These are phyloP conservation scores for Bruguiera gymnorhiza DNA, from an alignment of 345 rosid genomes.

Conservation along the genomic window DNA sequence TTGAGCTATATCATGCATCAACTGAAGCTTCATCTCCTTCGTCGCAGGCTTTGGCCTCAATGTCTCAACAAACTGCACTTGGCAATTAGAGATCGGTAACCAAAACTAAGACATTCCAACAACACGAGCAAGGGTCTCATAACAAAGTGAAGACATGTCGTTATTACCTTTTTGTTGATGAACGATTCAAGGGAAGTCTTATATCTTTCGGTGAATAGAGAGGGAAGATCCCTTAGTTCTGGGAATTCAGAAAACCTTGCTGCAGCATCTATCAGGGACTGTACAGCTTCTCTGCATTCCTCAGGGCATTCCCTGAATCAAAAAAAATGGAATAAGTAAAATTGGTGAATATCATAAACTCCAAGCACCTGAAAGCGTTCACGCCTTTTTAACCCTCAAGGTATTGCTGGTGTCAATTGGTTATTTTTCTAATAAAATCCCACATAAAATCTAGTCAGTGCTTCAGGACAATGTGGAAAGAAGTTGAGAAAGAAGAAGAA, in stretches of 20 bases:
- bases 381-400: too few species aligned
- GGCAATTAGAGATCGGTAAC: background rate
- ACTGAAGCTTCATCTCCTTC: constrained; percentile 65
- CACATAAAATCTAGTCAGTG: too few species aligned
- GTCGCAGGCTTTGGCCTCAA: constrained; percentile 42
- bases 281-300: constrained; percentile 71
- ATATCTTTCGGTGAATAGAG: constrained; percentile 55
- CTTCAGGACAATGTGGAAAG: too few species aligned
- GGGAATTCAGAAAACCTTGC: constrained; percentile 85
- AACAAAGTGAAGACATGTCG: background rate
- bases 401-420: too few species aligned
- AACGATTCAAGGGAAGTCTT: constrained; percentile 48
- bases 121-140: background rate
- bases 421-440: too few species aligned
- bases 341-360: background rate
- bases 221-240: constrained; percentile 68
- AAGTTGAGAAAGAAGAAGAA: too few species aligned
- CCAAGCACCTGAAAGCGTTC: background rate
- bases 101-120: background rate
- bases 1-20: constrained; percentile 49
- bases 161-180: constrained; percentile 55
- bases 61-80: constrained; percentile 48
- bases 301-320: constrained; percentile 73
- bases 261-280: constrained; percentile 75
- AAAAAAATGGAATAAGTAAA: background rate